Evolutionary conservation across 352 stramenopile species (phyloP).

Genomic region (Phytopythium aichiense): DNA sequence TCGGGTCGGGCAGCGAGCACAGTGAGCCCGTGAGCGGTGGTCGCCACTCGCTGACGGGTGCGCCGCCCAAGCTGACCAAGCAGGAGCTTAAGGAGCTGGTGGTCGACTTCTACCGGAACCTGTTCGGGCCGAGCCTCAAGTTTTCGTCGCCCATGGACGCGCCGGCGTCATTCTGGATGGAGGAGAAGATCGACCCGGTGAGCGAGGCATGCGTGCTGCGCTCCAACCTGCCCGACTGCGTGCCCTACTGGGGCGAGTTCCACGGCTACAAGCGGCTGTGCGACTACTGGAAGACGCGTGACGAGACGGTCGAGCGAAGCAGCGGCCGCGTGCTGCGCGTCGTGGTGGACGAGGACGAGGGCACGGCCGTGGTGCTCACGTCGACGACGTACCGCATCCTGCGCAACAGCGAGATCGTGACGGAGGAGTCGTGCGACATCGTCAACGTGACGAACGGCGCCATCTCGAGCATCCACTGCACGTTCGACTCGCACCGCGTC

Average conservation of each 20-base stretch:
- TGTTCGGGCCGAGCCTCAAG: conserved; percentile 73
- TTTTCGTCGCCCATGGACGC: conserved; percentile 77
- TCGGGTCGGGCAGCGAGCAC: conserved; percentile 28
- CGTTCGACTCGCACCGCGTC: conserved; percentile 84
- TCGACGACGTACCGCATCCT: conserved; percentile 85
- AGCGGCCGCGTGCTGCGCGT: conserved; percentile 79
- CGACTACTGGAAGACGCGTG: conserved; percentile 86
- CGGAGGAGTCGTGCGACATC: conserved; percentile 85
- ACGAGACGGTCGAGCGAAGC: conserved; percentile 82
- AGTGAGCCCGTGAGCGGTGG: conserved; percentile 3
- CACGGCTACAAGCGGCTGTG: conserved; percentile 84
- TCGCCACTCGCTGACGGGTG: conserved; percentile 14
- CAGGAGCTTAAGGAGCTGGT: conserved; percentile 76
- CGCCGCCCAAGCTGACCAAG: conserved; percentile 47
- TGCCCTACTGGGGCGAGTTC: conserved; percentile 88
- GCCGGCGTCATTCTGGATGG: conserved; percentile 79
- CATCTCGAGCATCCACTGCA: conserved; percentile 86
- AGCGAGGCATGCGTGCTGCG: conserved; percentile 70
- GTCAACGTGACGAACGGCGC: conserved; percentile 65
- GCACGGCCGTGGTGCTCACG: conserved; percentile 86
- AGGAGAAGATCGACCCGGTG: conserved; percentile 77
- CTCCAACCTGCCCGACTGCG: conserved; percentile 81
- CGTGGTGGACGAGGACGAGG: conserved; percentile 81
- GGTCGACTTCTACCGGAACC: conserved; percentile 72
- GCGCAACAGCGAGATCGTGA: conserved; percentile 83